A percentile compares a stretch with the other conserved stretches of the same genome.
phyloP scores from a whole-genome alignment of 2,329 filamentous ascomycete species.

The Fusarium sp. region DNA sequence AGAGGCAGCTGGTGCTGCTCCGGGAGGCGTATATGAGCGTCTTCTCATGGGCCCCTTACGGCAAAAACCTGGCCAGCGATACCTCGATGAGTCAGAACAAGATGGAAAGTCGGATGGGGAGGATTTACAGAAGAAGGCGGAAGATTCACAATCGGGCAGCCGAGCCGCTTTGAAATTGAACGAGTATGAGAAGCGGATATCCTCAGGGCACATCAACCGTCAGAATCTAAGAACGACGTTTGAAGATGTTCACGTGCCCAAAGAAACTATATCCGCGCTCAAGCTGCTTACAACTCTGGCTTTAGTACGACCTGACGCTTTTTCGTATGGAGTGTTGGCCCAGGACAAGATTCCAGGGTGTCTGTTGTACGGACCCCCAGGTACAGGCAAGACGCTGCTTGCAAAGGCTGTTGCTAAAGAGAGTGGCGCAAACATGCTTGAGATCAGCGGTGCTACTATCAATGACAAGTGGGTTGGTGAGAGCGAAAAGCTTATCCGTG shows the following conservation, averaged over 20 bases:
- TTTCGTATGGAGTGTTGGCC: constrained; percentile 91
- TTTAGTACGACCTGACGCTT: constrained; percentile 90
- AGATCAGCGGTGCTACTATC: constrained; percentile 89
- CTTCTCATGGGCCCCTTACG: constrained; percentile 49
- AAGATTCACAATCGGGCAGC: constrained; percentile 46
- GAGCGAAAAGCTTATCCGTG: constrained; percentile 94
- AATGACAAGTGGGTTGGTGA: constrained; percentile 98
- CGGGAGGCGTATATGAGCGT: constrained; percentile 47
- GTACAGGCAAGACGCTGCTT: constrained; percentile 78
- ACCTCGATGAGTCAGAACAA: constrained; percentile 47
- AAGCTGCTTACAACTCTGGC: constrained; percentile 91
- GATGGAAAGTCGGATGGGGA: constrained; percentile 37
- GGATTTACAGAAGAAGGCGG: constrained; percentile 46
- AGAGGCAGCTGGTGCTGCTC: constrained; percentile 35
- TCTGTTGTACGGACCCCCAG: constrained; percentile 87
- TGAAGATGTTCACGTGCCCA: constrained; percentile 82
- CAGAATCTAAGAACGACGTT: constrained; percentile 88
- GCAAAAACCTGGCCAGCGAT: constrained; percentile 48
- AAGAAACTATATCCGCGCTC: constrained; percentile 85
- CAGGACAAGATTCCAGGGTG: constrained; percentile 92
- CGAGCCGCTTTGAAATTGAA: constrained; percentile 64
- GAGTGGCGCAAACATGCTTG: constrained; percentile 78
- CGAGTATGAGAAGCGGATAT: constrained; percentile 82
- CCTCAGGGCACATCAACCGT: constrained; percentile 84
- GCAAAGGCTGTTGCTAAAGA: constrained; percentile 77